Evolutionary conservation across 768 basidiomycete genomes (phyloP), one percentile per base, ranked within the genome.

Genomic region (Cubamyces lactineus): DNA sequence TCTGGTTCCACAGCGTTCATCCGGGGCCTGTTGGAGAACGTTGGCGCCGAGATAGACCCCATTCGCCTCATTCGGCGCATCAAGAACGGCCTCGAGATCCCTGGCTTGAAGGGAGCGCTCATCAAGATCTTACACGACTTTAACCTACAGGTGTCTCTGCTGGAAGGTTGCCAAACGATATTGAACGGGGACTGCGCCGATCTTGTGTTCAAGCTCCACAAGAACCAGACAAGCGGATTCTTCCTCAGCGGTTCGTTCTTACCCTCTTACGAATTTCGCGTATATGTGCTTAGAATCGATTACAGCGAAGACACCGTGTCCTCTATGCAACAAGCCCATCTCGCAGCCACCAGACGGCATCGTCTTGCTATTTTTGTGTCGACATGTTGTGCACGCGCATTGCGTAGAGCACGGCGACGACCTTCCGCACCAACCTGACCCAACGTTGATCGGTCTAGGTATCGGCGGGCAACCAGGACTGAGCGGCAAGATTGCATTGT

Each of bases 61-160:
- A 89, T 98, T 58, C 86, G 94, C 1, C 81, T 99, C 55, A 96
- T 99, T 51, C 86, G 94, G 2, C 86, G 96, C 11, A 98, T 99
- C 75, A 90, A 91, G 77, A 94, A 98, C 67, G 96, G 97, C 2
- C 80, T 98, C 3, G 95, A 98, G 75, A 98, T 99, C 48, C 94
- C 94, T 0, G 96, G 96, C 0, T 80, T 99, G 61, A 96, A 97
- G 72, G 87, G 89, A 52, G 95, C 96, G 4, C 76, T 98, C 38
- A 92, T 98, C 78, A 98, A 97, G 82, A 98, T 99, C 56, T 76
- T 99, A 52, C 94, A 96, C 65, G 96, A 97, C 70, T 97, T 96
- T 71, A 94, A 98, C 70, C 78, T 98, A 7, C 96, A 96, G 74
- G 91, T 94, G 24, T 96, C 94, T 9, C 76, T 99, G 11, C 78